Evolutionary conservation across 1,284 basidiomycete genomes (phyloP).

Genomic region (Athelia psychrophila): DNA sequence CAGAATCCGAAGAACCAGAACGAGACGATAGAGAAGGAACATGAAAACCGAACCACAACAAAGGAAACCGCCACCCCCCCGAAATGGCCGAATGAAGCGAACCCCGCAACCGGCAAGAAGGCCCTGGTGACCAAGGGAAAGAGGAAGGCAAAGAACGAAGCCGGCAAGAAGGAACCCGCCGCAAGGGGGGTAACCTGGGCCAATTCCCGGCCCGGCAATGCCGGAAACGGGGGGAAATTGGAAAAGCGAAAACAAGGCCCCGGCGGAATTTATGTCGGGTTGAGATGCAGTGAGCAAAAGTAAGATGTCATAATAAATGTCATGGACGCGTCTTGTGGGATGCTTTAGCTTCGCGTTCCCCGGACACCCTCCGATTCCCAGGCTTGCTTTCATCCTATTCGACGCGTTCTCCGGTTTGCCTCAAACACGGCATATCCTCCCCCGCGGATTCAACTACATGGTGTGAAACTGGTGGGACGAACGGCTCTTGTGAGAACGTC

Average conservation of each 20-base stretch:
- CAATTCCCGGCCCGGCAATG: constrained; percentile 58
- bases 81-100: constrained; percentile 49
- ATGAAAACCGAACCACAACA: constrained; percentile 65
- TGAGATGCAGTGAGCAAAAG: not conserved
- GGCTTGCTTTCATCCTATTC: too few relatives aligned
- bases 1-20: too few relatives aligned
- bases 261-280: not conserved
- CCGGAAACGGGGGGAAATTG: constrained; percentile 5
- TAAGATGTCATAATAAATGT: not conserved
- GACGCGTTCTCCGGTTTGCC: too few relatives aligned
- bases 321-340: not conserved
- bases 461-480: too few relatives aligned
- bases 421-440: too few relatives aligned
- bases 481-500: too few relatives aligned
- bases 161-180: constrained; percentile 57
- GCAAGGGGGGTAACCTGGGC: constrained; percentile 58
- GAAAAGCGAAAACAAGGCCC: too few relatives aligned
- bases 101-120: constrained; percentile 46
- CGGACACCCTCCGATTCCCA: too few relatives aligned
- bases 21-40: too few relatives aligned
- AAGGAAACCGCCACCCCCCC: constrained; percentile 63
- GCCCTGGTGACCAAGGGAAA: constrained; percentile 40
- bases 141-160: constrained; percentile 41
- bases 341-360: too few relatives aligned
- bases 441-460: too few relatives aligned